Percentiles rank a stretch among this genome's conserved stretches.
Evolutionary conservation across 1,139 yeast species (phyloP).

Genomic region (Wickerhamomyces sp.): DNA sequence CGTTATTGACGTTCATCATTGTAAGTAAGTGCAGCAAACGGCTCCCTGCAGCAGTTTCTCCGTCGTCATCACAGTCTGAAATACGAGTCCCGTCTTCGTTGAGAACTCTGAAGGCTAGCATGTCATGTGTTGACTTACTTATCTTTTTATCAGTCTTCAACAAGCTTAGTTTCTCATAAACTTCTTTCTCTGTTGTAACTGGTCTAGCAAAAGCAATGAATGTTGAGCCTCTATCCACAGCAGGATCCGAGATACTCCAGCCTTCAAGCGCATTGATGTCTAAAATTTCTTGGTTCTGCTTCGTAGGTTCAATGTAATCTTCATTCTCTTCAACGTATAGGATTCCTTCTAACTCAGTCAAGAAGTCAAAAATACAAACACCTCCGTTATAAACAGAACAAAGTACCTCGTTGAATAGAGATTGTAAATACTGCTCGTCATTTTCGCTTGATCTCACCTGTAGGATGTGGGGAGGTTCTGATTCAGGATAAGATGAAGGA

Average conservation of each 20-base stretch:
- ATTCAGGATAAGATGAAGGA: conserved; percentile 63
- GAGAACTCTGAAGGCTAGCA: conserved; percentile 80
- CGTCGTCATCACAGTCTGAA: conserved; percentile 95
- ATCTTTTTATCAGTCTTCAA: conserved; percentile 64
- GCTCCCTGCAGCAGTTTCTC: conserved; percentile 96
- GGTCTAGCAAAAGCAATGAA: conserved; percentile 72
- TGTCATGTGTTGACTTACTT: conserved; percentile 68
- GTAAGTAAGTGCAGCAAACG: conserved; percentile 75
- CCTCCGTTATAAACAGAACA: conserved; percentile 50
- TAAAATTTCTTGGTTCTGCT: conserved; percentile 10
- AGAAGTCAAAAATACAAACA: conserved; percentile 76
- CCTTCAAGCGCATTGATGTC: conserved; percentile 46
- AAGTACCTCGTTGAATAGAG: conserved; percentile 43
- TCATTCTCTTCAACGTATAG: conserved; percentile 33
- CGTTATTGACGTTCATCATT: conserved; percentile 75
- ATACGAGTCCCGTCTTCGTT: conserved; percentile 46
- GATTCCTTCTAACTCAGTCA: conserved; percentile 58
- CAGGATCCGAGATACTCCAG: conserved; percentile 75
- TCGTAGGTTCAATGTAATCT: conserved; percentile 6
- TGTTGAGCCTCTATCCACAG: conserved; percentile 78
- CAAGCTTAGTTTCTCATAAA: conserved; percentile 42
- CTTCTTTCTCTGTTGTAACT: conserved; percentile 63
- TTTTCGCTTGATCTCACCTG: conserved; percentile 40
- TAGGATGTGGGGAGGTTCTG: conserved; percentile 47
- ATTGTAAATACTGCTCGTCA: conserved; percentile 38